Base-by-base conservation (phyloP, 129 eudicot species). In the Saposhnikovia divaricata region DNA sequence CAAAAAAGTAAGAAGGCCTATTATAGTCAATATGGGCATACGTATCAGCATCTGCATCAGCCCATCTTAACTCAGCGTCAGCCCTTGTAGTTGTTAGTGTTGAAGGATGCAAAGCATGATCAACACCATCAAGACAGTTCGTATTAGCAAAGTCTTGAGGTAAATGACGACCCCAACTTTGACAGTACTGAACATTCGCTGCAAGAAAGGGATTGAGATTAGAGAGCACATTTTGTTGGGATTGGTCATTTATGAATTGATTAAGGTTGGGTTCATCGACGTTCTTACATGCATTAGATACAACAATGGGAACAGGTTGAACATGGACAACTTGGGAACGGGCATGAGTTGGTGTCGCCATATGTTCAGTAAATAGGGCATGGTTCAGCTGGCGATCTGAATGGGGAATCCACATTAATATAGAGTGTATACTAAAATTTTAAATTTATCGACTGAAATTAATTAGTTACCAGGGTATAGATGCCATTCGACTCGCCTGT, bases 121-220 rank as follows among this genome's bases (percentile, higher is more conserved):
- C 0, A 42, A 42, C 45, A 6, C 45, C 45, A 42, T 83, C 79
- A 23, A 71, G 46, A 47, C 78, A 70, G 42, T 80, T 83, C 75
- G 84, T 77, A 77, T 82, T 84, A 23, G 82, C 77, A 69, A 74
- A 76, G 80, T 82, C 79, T 74, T 84, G 86, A 73, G 82, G 82
- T 34, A 51, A 77, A 81, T 79, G 85, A 81, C 81, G 86, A 72
- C 80, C 84, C 89, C 88, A 84, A 48, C 88, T 84, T 84, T 84
- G 86, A 72, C 37, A 34, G 37, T 79, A 72, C 42, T 83, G 83
- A 69, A 82, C 72, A 65, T 82, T 81, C 63, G 61, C 75, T 25
- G 83, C 80, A 66, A 47, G 37, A 42, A 80, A 70, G 43, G 7
- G 6, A 40, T 40, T 40, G 80, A 72, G n/a, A 79, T 39, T 34